Evolutionary conservation across 352 stramenopile species (phyloP).

Genomic region (Blastocystis sp.): DNA sequence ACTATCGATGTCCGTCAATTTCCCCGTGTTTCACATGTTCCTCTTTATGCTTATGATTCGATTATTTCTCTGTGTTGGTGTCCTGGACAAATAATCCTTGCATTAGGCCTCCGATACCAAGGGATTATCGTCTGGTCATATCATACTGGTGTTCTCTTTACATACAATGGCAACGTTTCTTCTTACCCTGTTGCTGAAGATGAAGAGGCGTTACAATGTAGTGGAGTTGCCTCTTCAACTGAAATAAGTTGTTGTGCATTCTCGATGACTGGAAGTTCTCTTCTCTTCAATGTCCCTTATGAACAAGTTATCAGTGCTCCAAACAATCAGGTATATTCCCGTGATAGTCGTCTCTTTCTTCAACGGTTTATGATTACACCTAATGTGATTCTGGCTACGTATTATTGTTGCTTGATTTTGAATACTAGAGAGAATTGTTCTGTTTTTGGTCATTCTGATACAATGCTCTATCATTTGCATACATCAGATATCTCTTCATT

Average conservation of each 20-base stretch:
- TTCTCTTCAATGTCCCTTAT: constrained; percentile 54
- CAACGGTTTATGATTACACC: constrained; percentile 13
- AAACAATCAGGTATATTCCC: constrained; percentile 11
- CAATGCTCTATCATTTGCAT: constrained; percentile 1
- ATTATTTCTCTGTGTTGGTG: constrained; percentile 18
- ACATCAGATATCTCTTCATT: not conserved
- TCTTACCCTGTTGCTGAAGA: not conserved
- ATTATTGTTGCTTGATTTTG: not conserved
- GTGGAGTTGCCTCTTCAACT: not conserved
- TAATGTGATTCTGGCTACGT: constrained; percentile 11
- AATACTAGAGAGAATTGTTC: constrained; percentile 22
- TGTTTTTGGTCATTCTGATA: constrained; percentile 7
- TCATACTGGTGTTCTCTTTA: not conserved
- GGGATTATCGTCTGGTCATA: constrained; percentile 33
- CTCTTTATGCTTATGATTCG: constrained; percentile 20
- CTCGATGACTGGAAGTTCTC: not conserved
- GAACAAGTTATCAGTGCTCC: constrained; percentile 1
- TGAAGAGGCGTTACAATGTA: not conserved
- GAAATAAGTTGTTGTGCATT: constrained; percentile 51
- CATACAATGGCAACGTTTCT: not conserved
- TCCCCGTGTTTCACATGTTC: not conserved
- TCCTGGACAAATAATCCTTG: not conserved
- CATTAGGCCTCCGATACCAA: constrained; percentile 29
- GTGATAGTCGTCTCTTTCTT: constrained; percentile 12
- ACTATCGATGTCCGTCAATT: constrained; percentile 45